Base-by-base conservation (phyloP, 75 land plant genomes). In the Pseudotsuga menziesii region DNA sequence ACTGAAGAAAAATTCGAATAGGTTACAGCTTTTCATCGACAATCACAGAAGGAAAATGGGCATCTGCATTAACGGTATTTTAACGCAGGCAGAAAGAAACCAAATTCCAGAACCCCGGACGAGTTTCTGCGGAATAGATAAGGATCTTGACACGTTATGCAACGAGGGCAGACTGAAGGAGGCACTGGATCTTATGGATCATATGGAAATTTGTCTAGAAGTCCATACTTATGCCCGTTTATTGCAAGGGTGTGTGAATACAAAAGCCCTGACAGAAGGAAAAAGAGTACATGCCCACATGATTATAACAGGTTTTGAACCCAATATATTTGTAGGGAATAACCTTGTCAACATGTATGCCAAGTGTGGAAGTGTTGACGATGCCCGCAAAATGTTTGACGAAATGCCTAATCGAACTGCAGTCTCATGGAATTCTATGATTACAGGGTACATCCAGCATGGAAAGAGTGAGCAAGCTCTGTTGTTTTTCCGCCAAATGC, bases 391-490 rank as follows among this genome's bases (percentile, higher is more conserved):
- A 52, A 75, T 71, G 48, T 83, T 83, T 58, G 27, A 79, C 2
- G 15, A 32, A 23, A 76, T 83, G 56, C 27, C 58, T 15, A 35
- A 25, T 2, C 77, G 55, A 25, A 74, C 56, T 76, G 16, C 23
- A 7, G 55, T 83, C 1, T 80, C 82, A 16, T 83, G 85, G 85
- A 70, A 64, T 71, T 77, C 74, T 23, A 78, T 86, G 29, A 78
- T 86, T 14, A 78, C 79, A 6, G 78, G 75, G 12, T 82, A 79
- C 60, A 78, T 27, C 4, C 76, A 82, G 44, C 60, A 82, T 52
- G 77, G 57, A 9, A 64, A 82, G 56, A 54, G n/a, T 4, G 64
- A 79, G 71, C 73, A 23, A 15, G 87, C 84, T 29, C 19, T 85
- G 3, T 41, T 44, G 12, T 26, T 54, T 23, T 82, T 76, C 23